Evolutionary conservation across 768 basidiomycete genomes (phyloP), one percentile per base, ranked within the genome.

Genomic region (Tylopilus plumbeoviolaceoides): DNA sequence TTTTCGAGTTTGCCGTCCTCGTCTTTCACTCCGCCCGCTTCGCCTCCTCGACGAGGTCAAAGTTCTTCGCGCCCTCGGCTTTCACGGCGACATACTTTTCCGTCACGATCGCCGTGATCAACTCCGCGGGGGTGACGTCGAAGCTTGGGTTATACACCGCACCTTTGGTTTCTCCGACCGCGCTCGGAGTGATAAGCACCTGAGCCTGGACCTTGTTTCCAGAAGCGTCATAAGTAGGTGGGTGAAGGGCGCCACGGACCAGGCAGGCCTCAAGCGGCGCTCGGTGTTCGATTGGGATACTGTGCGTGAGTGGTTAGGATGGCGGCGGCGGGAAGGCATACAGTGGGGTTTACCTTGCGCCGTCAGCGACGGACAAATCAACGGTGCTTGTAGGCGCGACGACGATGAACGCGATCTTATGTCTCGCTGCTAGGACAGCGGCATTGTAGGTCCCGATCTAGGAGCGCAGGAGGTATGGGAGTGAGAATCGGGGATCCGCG

Each of bases 391-490:
- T 82, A 1, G 95, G 94, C 2, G 95, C 95, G 30, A 94, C 89
- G 15, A 97, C 92, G 65, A 97, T 84, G 69, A 98, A 95, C 3
- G 92, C 90, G 25, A 95, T 89, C 9, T 80, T 78, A 70, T 95
- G 93, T 25, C 91, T 80, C 50, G 86, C 84, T 3, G 94, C 92
- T 27, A 97, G 76, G 20, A 95, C 91, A 6, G 95, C 93, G 17
- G 95, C 93, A 62, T 98, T 95, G 74, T 95, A 98, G 0, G 95
- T 97, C 46, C 94, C 94, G 64, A 98, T 89, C 77, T 79, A 47
- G 51, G 17, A 17, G 31, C 17, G 39, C 18, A 41, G 48, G 20
- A 35, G 17, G 42, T 42, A 20, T 20, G 27, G 15, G 31, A n/a
- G 47, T 18, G 28, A 21, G n/a, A n/a, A n/a, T 21, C 15, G 38